Evolutionary conservation across 805 yeast genomes (phyloP).

Genomic region (Ogataea polymorpha): DNA sequence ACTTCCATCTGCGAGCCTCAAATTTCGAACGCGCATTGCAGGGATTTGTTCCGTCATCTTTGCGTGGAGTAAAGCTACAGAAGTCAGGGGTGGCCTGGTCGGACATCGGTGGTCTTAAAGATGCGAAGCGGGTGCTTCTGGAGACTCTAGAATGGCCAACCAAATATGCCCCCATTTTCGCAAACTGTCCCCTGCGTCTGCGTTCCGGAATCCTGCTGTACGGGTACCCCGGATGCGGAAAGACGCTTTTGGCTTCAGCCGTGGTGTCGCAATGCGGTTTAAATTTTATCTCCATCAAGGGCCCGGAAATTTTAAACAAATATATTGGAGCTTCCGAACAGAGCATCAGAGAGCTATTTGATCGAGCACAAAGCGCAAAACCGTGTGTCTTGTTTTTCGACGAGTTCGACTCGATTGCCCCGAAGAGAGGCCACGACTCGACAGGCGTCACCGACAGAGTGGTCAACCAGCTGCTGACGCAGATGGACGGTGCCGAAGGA

Average conservation of each 20-base stretch:
- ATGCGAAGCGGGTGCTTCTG: slow-evolving; percentile 69
- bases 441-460: slow-evolving; percentile 98
- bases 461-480: slow-evolving; percentile 94
- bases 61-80: slow-evolving; percentile 83
- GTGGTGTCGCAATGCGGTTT: slow-evolving; percentile 92
- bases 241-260: slow-evolving; percentile 88
- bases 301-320: slow-evolving; percentile 92
- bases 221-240: slow-evolving; percentile 98
- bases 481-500: slow-evolving; percentile 99
- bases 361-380: slow-evolving; percentile 90
- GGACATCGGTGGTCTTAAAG: slow-evolving; percentile 84
- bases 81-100: slow-evolving; percentile 75
- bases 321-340: slow-evolving; percentile 98
- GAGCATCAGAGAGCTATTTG: slow-evolving; percentile 87
- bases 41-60: slow-evolving; percentile 73
- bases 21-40: slow-evolving; percentile 56
- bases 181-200: slow-evolving; percentile 78
- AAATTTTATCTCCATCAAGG: slow-evolving; percentile 89
- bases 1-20: slow-evolving; percentile 23
- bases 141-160: slow-evolving; percentile 98
- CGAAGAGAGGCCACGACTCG: slow-evolving; percentile 96
- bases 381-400: slow-evolving; percentile 93
- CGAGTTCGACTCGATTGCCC: slow-evolving; percentile 96
- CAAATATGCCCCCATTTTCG: slow-evolving; percentile 91
- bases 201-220: slow-evolving; percentile 87